A percentile compares a stretch with the other conserved stretches of the same genome.
phyloP scores from a whole-genome alignment of 129 eudicot species.

The Saussurea involucrata region DNA sequence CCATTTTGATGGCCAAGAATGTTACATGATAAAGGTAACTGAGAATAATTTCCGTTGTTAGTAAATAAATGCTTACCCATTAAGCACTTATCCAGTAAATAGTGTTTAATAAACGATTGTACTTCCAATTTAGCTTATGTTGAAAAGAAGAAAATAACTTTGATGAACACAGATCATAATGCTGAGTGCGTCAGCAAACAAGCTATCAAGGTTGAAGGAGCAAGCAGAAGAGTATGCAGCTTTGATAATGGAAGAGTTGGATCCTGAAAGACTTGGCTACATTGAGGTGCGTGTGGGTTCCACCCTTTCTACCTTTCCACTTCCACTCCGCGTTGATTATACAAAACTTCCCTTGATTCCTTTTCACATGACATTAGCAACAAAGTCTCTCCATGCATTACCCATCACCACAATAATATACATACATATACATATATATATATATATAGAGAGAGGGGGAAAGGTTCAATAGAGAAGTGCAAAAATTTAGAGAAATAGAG shows the following conservation, averaged over 20 bases:
- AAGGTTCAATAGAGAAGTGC: too few relatives aligned
- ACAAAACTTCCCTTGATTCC: neutral
- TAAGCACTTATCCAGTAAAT: too few relatives aligned
- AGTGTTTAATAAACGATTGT: too few relatives aligned
- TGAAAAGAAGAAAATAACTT: neutral
- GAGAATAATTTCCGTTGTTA: too few relatives aligned
- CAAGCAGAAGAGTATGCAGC: constrained; percentile 99
- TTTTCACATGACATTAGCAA: constrained; percentile 6
- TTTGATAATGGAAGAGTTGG: constrained; percentile 94
- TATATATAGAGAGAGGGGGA: too few relatives aligned
- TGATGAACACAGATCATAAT: constrained; percentile 68
- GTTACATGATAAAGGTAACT: too few relatives aligned
- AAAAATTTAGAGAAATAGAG: too few relatives aligned
- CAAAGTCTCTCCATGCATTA: constrained; percentile 1
- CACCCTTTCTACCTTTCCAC: neutral
- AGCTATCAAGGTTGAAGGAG: constrained; percentile 86
- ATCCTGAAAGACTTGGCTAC: constrained; percentile 95
- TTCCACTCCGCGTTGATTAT: neutral
- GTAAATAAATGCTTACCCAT: too few relatives aligned
- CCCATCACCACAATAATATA: neutral
- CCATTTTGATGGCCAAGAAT: too few relatives aligned
- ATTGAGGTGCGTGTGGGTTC: constrained; percentile 66
- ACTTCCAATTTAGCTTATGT: neutral
- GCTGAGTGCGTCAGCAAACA: constrained; percentile 96
- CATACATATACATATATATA: neutral